Evolutionary conservation across 176 grass and related monocot species (phyloP).

Genomic region (Carex myosuroides): DNA sequence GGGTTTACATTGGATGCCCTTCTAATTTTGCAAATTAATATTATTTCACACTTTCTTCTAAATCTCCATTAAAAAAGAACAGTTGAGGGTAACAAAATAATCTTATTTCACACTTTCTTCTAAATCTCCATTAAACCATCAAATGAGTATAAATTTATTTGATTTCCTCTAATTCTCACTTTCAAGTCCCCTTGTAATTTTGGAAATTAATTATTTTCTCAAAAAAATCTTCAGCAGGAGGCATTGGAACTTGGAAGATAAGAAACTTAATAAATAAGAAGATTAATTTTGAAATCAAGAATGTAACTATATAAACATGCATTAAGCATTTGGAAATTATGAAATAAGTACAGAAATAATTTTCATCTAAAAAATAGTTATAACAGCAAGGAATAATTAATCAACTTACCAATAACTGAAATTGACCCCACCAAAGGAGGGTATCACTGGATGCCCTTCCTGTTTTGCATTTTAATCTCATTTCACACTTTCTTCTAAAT

Average conservation of each 20-base stretch:
- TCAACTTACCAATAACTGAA: neutral
- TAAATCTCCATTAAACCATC: neutral
- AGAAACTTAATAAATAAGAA: too few species aligned
- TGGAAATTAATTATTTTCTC: too few species aligned
- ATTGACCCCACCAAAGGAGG: neutral
- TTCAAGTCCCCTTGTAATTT: neutral
- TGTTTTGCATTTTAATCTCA: neutral
- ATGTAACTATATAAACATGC: too few species aligned
- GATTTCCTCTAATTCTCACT: neutral
- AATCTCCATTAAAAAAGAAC: neutral
- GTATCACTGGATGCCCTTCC: neutral
- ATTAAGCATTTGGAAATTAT: too few species aligned
- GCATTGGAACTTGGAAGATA: too few species aligned
- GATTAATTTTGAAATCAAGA: too few species aligned
- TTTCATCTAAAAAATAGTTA: too few species aligned
- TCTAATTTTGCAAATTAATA: neutral
- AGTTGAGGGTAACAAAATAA: neutral
- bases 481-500: neutral
- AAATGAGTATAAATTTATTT: neutral
- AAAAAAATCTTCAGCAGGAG: too few species aligned
- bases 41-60: neutral
- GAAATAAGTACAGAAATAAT: too few species aligned
- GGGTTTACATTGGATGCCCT: neutral
- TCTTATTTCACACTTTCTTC: too few species aligned
- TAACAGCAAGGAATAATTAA: too few species aligned